Conservation (phyloP, 1,284 basidiomycete species). For the Tilletia horrida region DNA sequence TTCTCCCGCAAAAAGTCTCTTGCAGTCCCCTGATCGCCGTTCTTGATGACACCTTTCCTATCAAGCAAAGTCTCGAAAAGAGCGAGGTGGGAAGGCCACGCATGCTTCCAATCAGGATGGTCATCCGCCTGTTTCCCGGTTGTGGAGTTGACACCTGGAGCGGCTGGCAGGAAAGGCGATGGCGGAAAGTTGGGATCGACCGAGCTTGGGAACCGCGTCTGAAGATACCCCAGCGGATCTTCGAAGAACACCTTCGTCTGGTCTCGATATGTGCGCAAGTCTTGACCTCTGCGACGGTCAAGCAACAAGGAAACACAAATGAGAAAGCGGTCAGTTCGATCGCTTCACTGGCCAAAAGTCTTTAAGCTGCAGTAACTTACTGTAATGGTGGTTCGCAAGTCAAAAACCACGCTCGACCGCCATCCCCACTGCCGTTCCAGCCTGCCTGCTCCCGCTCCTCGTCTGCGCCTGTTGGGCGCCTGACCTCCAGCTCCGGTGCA, state of each 20-base stretch:
- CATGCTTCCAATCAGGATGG: slow-evolving; percentile 62
- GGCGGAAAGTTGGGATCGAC: slow-evolving; percentile 68
- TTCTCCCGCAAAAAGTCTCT: slow-evolving; percentile 60
- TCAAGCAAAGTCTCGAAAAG: slow-evolving; percentile 72
- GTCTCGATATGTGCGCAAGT: slow-evolving; percentile 64
- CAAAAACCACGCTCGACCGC: slow-evolving; percentile 36
- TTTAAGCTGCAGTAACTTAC: too few relatives aligned
- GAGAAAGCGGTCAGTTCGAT: too few relatives aligned
- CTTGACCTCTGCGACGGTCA: neutral
- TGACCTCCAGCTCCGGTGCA: slow-evolving; percentile 19
- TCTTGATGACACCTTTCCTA: slow-evolving; percentile 35
- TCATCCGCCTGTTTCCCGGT: neutral
- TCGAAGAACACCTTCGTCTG: slow-evolving; percentile 80
- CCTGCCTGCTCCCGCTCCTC: too few relatives aligned
- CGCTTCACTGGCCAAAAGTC: too few relatives aligned
- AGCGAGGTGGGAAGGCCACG: slow-evolving; percentile 76
- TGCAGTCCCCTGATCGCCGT: slow-evolving; percentile 54
- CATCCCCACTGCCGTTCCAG: slow-evolving; percentile 19
- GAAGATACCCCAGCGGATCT: slow-evolving; percentile 69
- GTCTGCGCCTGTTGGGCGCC: too few relatives aligned
- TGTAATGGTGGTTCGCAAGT: slow-evolving; percentile 31
- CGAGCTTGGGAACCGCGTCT: slow-evolving; percentile 63
- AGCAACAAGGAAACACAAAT: too few relatives aligned
- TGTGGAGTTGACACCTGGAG: slow-evolving; percentile 12
- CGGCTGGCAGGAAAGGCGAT: slow-evolving; percentile 61